Evolutionary conservation across 768 basidiomycete genomes (phyloP).

Genomic region (Paxillus ammoniavirescens): DNA sequence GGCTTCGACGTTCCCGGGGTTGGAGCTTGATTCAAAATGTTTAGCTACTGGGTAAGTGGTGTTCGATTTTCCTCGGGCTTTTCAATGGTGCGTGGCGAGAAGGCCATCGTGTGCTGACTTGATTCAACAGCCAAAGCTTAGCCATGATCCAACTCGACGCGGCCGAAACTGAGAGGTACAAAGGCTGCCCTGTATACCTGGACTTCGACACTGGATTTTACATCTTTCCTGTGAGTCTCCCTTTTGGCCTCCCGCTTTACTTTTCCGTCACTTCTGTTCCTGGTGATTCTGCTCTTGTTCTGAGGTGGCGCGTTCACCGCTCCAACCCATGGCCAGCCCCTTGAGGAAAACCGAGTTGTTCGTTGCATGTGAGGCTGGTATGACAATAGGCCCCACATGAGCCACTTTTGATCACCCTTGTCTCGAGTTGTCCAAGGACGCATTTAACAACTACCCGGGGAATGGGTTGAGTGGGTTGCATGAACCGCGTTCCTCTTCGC

Average conservation of each 20-base stretch:
- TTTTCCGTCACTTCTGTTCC: neutral
- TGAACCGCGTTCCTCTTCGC: neutral
- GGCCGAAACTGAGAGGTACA: slow-evolving; percentile 66
- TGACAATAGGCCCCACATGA: no score
- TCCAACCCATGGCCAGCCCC: no score
- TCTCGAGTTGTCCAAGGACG: no score
- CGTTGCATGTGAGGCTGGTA: no score
- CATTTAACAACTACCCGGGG: no score
- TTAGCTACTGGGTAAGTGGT: slow-evolving; percentile 76
- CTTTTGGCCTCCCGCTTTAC: neutral
- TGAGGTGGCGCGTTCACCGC: neutral
- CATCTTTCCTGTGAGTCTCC: slow-evolving; percentile 67
- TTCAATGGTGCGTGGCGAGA: neutral
- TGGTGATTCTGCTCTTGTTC: neutral
- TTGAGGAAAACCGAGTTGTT: no score
- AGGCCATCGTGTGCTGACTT: neutral
- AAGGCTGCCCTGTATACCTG: slow-evolving; percentile 63
- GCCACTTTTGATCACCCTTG: no score
- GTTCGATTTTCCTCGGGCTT: neutral
- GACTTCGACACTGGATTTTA: slow-evolving; percentile 78
- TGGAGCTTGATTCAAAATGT: slow-evolving; percentile 49
- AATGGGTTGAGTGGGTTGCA: neutral
- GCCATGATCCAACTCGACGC: slow-evolving; percentile 71
- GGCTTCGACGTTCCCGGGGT: slow-evolving; percentile 66
- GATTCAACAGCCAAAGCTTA: slow-evolving; percentile 62